Base-by-base conservation (phyloP, 1,284 basidiomycete species). In the Pisolithus thermaeus region DNA sequence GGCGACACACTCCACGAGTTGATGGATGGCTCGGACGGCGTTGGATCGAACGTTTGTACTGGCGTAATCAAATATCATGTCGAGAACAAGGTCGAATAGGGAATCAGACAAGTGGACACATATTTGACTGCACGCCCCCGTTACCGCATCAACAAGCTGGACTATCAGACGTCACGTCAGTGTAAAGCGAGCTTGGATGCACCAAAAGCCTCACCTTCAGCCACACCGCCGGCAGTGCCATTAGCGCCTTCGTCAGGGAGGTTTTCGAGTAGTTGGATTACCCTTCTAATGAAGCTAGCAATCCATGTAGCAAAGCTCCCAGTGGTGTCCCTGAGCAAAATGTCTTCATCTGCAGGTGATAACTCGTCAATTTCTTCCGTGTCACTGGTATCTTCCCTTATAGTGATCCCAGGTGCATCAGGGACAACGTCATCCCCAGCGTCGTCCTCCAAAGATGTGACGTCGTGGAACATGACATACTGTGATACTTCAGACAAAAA, bases 241-340 rank as follows among this genome's bases (percentile, higher is more conserved):
- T 77, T 81, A 11, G 89, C 90, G 12, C 92, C 91, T 69, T 95
- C 94, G 64, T 99, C 95, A 0, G 97, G 96, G 6, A 99, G 75
- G 62, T 96, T 92, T 70, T 95, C 91, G 62, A 91, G 96, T 4
- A 99, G 72, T 0, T 89, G 81, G 46, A 99, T 76, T 35, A 98
- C 85, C 7, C 92, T 81, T 7, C 89, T 81, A 60, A 98, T 85
- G 56, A 97, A 87, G 40, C 90, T 87, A 0, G 84, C 81, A 4
- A 96, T 85, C 96, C 96, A 98, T 60, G 93, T 90, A 84, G 55
- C 32, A 49, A 55, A 55, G 44, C 54, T 45, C 22, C 27, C 37
- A 18, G 46, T 52, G 7, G 47, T 49, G 30, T 54, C 52, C 39
- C 35, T 54, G 27, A 55, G 51, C 18, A 54, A 30, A n/a, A 41